phyloP scores from a whole-genome alignment of 495 filamentous ascomycete genomes.

The Penicillium atrosanguineum region DNA sequence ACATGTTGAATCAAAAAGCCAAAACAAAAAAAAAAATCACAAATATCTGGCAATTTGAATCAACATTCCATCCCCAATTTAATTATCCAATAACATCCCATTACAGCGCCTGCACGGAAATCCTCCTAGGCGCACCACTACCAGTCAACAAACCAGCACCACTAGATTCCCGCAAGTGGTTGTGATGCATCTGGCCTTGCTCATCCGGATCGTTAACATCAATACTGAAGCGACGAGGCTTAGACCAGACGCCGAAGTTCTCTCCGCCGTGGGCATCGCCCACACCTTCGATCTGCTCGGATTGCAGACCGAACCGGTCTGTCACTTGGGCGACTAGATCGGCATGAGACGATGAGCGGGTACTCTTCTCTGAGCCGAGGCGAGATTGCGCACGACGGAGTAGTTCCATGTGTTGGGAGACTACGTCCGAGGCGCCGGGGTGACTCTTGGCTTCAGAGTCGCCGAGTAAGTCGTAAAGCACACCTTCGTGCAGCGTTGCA shows the following conservation, averaged over 20 bases:
- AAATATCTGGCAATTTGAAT: not conserved
- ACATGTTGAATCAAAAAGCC: slow-evolving; percentile 1
- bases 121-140: slow-evolving; percentile 25
- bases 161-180: slow-evolving; percentile 39
- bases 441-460: slow-evolving; percentile 41
- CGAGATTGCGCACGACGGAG: slow-evolving; percentile 44
- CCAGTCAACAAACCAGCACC: slow-evolving; percentile 31
- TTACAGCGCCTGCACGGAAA: slow-evolving; percentile 29
- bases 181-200: slow-evolving; percentile 28
- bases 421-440: slow-evolving; percentile 32
- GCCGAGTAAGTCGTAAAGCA: slow-evolving; percentile 47
- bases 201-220: slow-evolving; percentile 38
- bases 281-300: slow-evolving; percentile 23
- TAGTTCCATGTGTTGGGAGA: slow-evolving; percentile 49
- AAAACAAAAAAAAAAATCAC: slow-evolving; percentile 1
- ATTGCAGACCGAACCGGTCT: slow-evolving; percentile 32
- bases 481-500: slow-evolving; percentile 52
- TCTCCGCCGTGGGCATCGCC: slow-evolving; percentile 27
- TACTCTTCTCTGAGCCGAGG: slow-evolving; percentile 21
- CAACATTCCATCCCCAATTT: not conserved
- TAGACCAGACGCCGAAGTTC: slow-evolving; percentile 37
- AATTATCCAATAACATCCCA: not conserved
- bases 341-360: slow-evolving; percentile 22
- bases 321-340: slow-evolving; percentile 30
- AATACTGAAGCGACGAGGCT: slow-evolving; percentile 39